A percentile compares a stretch with the other conserved stretches of the same genome.
Conservation (phyloP, 768 basidiomycete species). For the Pisolithus sp. region DNA sequence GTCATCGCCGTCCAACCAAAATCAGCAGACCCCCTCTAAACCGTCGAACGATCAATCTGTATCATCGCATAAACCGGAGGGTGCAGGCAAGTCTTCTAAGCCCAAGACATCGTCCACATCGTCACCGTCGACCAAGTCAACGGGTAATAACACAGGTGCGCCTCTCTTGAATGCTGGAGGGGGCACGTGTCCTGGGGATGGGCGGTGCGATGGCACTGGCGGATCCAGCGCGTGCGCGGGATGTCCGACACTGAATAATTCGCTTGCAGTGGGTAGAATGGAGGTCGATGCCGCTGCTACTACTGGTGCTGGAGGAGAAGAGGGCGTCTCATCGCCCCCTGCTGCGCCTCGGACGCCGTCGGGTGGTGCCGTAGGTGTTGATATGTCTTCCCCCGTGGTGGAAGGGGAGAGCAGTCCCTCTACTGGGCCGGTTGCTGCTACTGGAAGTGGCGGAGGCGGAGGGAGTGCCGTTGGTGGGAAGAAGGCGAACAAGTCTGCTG, state of each 20-base stretch:
- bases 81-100: constrained; percentile 14
- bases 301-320: constrained; percentile 12
- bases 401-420: constrained; percentile 12
- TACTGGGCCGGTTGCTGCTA: constrained; percentile 11
- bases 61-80: constrained; percentile 22
- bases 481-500: constrained; percentile 31
- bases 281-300: constrained; percentile 33
- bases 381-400: constrained; percentile 29
- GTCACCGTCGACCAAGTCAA: neutral
- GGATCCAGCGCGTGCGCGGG: constrained; percentile 90
- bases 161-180: constrained; percentile 22
- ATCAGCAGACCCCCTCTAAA: constrained; percentile 24
- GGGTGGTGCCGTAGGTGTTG: constrained; percentile 3
- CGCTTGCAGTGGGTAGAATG: constrained; percentile 39
- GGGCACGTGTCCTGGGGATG: constrained; percentile 97
- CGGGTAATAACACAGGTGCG: constrained; percentile 20
- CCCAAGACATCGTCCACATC: constrained; percentile 19
- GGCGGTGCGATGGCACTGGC: constrained; percentile 95
- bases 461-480: constrained; percentile 10
- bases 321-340: constrained; percentile 19
- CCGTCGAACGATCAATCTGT: constrained; percentile 21
- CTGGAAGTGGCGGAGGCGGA: constrained; percentile 9
- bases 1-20: constrained; percentile 18
- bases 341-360: constrained; percentile 1
- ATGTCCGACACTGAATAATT: constrained; percentile 96